Evolutionary conservation across 164 flowering plant genomes (phyloP).

Genomic region (Chloranthus sessilifolius): DNA sequence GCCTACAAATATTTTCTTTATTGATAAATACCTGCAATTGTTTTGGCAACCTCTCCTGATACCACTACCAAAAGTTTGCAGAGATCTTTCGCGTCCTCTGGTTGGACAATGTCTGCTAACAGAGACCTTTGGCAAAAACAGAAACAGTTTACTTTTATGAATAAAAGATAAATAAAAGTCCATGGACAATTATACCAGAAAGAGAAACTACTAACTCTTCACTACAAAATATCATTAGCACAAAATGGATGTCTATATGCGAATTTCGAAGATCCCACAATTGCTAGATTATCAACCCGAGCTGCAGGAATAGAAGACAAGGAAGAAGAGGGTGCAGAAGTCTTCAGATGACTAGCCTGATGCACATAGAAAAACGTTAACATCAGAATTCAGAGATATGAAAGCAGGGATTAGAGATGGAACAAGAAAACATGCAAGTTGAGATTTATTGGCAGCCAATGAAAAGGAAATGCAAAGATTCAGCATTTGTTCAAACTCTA

Average conservation of each 20-base stretch:
- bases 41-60: constrained; percentile 62
- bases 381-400: too few relatives aligned
- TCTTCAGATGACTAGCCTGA: constrained; percentile 53
- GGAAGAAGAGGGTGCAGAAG: constrained; percentile 46
- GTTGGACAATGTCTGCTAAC: constrained; percentile 79
- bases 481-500: too few relatives aligned
- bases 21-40: constrained; percentile 48
- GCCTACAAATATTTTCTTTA: background rate
- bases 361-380: constrained; percentile 9
- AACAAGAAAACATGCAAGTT: too few relatives aligned
- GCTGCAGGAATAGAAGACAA: constrained; percentile 39
- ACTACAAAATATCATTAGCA: background rate
- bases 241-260: constrained; percentile 62
- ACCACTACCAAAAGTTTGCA: constrained; percentile 77
- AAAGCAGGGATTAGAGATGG: too few relatives aligned
- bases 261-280: constrained; percentile 61
- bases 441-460: too few relatives aligned
- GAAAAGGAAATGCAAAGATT: too few relatives aligned
- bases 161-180: too few relatives aligned
- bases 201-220: background rate
- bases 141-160: background rate
- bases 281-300: constrained; percentile 34
- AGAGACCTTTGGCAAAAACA: constrained; percentile 52
- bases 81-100: constrained; percentile 73
- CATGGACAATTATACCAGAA: too few relatives aligned